Conservation (phyloP, 2,329 filamentous ascomycete species). For the Xylaria sp. region DNA sequence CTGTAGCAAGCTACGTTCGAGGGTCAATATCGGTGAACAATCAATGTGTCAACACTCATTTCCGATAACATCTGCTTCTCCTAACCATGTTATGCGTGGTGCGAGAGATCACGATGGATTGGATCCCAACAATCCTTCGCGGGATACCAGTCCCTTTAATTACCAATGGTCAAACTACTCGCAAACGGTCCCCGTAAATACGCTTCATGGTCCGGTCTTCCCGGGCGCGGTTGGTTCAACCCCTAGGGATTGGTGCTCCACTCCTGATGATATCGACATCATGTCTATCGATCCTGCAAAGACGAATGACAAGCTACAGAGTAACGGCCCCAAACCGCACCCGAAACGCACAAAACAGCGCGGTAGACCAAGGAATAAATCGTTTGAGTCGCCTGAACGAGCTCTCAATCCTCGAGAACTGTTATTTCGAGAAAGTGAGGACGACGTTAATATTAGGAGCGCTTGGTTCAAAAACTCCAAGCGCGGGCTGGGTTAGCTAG, state of each 20-base stretch:
- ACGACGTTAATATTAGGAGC: constrained; percentile 26
- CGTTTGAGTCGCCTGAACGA: constrained; percentile 9
- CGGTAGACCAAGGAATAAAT: constrained; percentile 15
- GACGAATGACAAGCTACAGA: background rate
- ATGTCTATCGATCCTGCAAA: background rate
- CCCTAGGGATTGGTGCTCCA: background rate
- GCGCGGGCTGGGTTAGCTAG: constrained; percentile 14
- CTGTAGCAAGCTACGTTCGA: background rate
- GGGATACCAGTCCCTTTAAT: background rate
- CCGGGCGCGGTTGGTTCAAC: background rate
- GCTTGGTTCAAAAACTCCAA: constrained; percentile 28
- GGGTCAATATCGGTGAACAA: background rate
- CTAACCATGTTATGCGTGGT: background rate
- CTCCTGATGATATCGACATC: background rate
- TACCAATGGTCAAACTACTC: background rate
- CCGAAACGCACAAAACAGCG: constrained; percentile 11
- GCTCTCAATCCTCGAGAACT: constrained; percentile 26
- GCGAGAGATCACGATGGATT: background rate
- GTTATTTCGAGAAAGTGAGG: constrained; percentile 17
- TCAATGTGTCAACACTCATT: background rate
- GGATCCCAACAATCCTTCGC: background rate
- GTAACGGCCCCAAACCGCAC: background rate
- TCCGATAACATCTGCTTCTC: background rate
- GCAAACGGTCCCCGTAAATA: background rate
- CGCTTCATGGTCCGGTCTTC: background rate